A percentile compares a stretch with the other conserved stretches of the same genome.
Conservation (phyloP, 2,329 filamentous ascomycete genomes). For the Aspergillus cejpii region DNA sequence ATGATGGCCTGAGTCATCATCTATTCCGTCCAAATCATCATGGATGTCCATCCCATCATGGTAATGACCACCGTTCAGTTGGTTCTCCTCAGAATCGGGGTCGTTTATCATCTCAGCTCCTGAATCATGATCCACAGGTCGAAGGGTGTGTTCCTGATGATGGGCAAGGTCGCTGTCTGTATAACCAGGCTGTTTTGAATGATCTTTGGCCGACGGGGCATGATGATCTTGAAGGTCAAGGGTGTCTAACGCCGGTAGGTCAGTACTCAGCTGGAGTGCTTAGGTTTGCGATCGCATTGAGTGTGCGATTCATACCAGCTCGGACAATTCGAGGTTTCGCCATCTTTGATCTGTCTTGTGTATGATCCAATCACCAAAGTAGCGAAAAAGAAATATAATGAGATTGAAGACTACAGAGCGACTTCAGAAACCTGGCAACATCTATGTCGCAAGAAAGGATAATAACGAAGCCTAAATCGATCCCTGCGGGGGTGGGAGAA, state of each 20-base stretch:
- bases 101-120: slow-evolving; percentile 64
- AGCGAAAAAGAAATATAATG: background rate
- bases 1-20: slow-evolving; percentile 17
- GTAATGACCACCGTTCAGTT: slow-evolving; percentile 35
- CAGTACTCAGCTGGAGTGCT: slow-evolving; percentile 1
- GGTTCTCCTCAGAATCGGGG: slow-evolving; percentile 54
- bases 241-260: slow-evolving; percentile 58
- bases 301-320: slow-evolving; percentile 34
- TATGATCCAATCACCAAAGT: background rate
- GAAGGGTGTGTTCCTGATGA: slow-evolving; percentile 79
- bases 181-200: slow-evolving; percentile 52
- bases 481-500: background rate
- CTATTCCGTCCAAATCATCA: slow-evolving; percentile 26
- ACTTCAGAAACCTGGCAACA: background rate
- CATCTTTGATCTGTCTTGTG: slow-evolving; percentile 23
- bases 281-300: background rate
- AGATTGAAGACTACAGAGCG: background rate
- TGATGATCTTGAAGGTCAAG: slow-evolving; percentile 86
- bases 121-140: slow-evolving; percentile 69
- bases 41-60: slow-evolving; percentile 29
- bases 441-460: background rate
- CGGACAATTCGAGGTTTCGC: slow-evolving; percentile 42
- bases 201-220: slow-evolving; percentile 77
- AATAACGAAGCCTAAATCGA: background rate
- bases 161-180: slow-evolving; percentile 56